Percentiles rank a stretch among this genome's conserved stretches.
These are phyloP conservation scores for Pseudopyricularia javanii DNA, from an alignment of 2,329 filamentous ascomycete genomes.

Conservation along the genomic window DNA sequence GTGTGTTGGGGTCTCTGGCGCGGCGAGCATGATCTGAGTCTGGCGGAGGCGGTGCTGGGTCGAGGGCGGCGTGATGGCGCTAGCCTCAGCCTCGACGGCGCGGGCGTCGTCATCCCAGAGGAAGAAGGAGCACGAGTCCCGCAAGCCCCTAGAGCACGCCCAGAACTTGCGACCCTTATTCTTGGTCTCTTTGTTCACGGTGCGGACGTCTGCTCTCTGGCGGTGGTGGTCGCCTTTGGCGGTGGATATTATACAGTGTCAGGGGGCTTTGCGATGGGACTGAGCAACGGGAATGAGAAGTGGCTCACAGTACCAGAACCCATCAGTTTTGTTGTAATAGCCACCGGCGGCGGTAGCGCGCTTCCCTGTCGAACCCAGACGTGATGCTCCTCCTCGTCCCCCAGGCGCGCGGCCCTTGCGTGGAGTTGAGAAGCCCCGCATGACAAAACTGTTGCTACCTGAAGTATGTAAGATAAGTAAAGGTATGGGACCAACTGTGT, in stretches of 20 bases:
- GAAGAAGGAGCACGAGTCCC: constrained; percentile 27
- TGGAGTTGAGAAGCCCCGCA: not conserved
- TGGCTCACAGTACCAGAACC: not conserved
- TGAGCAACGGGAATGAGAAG: not conserved
- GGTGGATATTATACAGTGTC: too few relatives aligned
- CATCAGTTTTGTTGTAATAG: not conserved
- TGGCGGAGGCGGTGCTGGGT: not conserved
- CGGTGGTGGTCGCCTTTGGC: constrained; percentile 32
- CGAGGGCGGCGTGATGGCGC: not conserved
- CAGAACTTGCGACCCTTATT: constrained; percentile 31
- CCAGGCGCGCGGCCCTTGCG: not conserved
- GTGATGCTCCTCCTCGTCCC: not conserved
- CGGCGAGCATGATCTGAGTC: not conserved
- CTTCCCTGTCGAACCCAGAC: not conserved
- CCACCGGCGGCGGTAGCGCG: not conserved
- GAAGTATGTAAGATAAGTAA: too few relatives aligned
- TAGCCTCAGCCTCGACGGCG: constrained; percentile 11
- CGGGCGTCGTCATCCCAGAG: constrained; percentile 28
- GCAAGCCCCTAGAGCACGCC: constrained; percentile 20
- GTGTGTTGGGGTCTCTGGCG: not conserved
- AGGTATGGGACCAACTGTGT: too few relatives aligned
- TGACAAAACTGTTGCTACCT: not conserved
- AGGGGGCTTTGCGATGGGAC: not conserved
- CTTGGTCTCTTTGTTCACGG: constrained; percentile 21
- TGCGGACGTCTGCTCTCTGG: constrained; percentile 18